Conservation (phyloP, 1,284 basidiomycete species). For the Polyporus tsugae region DNA sequence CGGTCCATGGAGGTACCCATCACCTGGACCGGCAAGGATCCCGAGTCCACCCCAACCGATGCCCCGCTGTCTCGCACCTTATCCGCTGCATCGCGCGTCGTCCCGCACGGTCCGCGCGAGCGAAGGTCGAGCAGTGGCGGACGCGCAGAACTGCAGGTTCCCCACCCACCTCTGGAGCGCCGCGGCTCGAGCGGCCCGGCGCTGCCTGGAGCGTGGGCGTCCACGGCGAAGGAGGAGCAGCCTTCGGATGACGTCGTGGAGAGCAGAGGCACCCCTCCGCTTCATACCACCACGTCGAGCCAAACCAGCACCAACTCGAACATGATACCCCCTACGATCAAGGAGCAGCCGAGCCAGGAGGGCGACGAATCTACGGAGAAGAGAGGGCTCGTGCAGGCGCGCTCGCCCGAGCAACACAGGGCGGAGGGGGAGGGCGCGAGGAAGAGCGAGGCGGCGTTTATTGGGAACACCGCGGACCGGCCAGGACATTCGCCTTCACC, state of each 20-base stretch:
- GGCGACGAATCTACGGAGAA: constrained; percentile 34
- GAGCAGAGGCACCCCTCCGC: constrained; percentile 4
- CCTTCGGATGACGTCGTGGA: constrained; percentile 38
- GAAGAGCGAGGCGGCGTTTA: constrained; percentile 39
- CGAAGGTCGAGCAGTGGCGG: constrained; percentile 27
- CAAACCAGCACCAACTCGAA: constrained; percentile 20
- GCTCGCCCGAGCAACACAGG: constrained; percentile 34
- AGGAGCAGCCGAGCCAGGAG: constrained; percentile 39
- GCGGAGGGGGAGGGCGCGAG: constrained; percentile 34
- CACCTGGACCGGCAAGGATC: constrained; percentile 42
- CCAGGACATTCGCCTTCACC: constrained; percentile 7
- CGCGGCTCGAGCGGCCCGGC: constrained; percentile 24
- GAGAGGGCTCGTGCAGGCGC: constrained; percentile 32
- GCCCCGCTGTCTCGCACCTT: constrained; percentile 6
- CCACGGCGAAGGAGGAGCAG: constrained; percentile 39
- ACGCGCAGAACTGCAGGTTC: constrained; percentile 21
- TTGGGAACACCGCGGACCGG: constrained; percentile 28
- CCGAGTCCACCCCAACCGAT: constrained; percentile 31
- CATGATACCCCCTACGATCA: constrained; percentile 40
- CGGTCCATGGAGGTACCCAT: constrained; percentile 45
- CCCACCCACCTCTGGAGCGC: constrained; percentile 17
- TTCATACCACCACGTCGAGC: constrained; percentile 22
- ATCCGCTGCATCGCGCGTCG: constrained; percentile 21
- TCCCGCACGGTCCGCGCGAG: constrained; percentile 29
- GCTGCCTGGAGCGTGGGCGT: constrained; percentile 37